These are phyloP conservation scores for Plasmodium chabaudi DNA, from an alignment of 169 alveolate species.

Conservation along the genomic window DNA sequence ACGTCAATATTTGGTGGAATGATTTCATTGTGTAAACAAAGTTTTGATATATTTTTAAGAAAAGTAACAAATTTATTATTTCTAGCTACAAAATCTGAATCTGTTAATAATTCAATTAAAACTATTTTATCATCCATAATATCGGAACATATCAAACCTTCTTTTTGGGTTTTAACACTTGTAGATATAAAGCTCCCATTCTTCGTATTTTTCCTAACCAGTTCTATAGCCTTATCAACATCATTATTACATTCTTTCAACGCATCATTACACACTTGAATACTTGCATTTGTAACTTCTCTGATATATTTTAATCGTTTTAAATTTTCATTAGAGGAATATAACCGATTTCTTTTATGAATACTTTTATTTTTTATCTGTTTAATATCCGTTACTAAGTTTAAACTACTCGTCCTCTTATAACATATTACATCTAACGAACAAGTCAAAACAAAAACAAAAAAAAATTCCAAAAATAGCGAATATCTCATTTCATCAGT, in stretches of 20 bases:
- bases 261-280: conserved; percentile 59
- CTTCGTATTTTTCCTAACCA: conserved; percentile 34
- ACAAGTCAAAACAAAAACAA: conserved; percentile 2
- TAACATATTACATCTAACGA: conserved; percentile 6
- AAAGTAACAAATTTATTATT: conserved; percentile 39
- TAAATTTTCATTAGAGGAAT: conserved; percentile 27
- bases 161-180: conserved; percentile 48
- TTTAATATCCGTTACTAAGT: conserved; percentile 1
- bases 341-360: neutral
- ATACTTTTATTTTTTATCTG: neutral
- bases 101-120: conserved; percentile 44
- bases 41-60: conserved; percentile 5
- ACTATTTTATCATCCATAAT: conserved; percentile 19
- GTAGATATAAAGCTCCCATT: conserved; percentile 28
- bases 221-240: conserved; percentile 55
- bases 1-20: neutral
- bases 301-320: conserved; percentile 53
- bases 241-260: conserved; percentile 51
- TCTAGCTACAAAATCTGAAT: conserved; percentile 54
- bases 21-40: conserved; percentile 1
- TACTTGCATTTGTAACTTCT: conserved; percentile 65
- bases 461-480: neutral
- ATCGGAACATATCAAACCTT: conserved; percentile 31
- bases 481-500: conserved; percentile 36
- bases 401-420: conserved; percentile 10